Evolutionary conservation across 305 asterid species (phyloP).

Genomic region (Caryopteris hybrid): DNA sequence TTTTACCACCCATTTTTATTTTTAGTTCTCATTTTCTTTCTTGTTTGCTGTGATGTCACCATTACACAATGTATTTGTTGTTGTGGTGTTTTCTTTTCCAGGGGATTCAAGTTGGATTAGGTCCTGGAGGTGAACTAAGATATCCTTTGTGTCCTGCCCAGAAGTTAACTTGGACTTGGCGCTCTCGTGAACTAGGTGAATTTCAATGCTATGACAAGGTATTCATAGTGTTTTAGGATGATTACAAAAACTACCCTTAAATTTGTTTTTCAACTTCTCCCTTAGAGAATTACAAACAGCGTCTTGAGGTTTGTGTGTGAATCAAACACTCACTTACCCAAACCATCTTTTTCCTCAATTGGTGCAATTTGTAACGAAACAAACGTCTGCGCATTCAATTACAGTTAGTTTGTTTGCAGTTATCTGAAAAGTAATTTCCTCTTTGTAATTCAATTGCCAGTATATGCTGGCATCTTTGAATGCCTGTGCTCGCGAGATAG

Average conservation of each 20-base stretch:
- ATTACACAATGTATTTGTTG: constrained; percentile 3
- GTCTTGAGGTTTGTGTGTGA: no score
- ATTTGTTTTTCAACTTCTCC: no score
- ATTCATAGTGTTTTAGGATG: no score
- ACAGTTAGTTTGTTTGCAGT: no score
- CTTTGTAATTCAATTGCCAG: constrained; percentile 40
- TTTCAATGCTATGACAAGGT: constrained; percentile 87
- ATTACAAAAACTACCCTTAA: no score
- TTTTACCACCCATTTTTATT: background rate
- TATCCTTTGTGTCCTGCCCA: constrained; percentile 62
- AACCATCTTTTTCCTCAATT: background rate
- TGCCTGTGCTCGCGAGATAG: constrained; percentile 48
- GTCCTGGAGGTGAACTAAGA: constrained; percentile 81
- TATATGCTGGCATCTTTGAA: constrained; percentile 72
- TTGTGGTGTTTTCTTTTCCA: constrained; percentile 23
- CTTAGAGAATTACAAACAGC: no score
- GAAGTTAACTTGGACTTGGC: constrained; percentile 47
- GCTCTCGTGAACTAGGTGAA: constrained; percentile 62
- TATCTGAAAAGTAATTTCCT: background rate
- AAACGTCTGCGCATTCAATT: no score
- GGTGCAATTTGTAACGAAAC: no score
- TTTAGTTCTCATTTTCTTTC: background rate
- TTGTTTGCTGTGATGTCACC: constrained; percentile 3
- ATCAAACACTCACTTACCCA: background rate
- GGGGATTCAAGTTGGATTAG: constrained; percentile 92